Evolutionary conservation across 768 basidiomycete genomes (phyloP).

Genomic region (Gloeopeniophorella convolvens): DNA sequence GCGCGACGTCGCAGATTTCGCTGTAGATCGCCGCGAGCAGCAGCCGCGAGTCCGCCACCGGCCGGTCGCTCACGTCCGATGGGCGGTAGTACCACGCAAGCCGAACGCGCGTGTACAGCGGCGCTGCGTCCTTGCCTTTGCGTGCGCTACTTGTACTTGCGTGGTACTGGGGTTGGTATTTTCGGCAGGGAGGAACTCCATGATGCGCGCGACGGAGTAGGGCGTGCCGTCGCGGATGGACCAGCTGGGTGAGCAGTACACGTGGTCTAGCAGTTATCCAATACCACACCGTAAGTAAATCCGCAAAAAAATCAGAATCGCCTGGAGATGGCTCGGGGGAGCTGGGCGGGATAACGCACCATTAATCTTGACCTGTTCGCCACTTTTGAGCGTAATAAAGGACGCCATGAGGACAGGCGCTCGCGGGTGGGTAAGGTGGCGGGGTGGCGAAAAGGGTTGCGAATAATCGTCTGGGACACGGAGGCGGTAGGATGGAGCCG

Average conservation of each 20-base stretch:
- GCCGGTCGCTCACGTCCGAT: slow-evolving; percentile 89
- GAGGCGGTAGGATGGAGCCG: background rate
- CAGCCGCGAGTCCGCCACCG: slow-evolving; percentile 84
- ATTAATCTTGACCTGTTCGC: slow-evolving; percentile 80
- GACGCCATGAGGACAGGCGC: slow-evolving; percentile 40
- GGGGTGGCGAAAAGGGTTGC: slow-evolving; percentile 9
- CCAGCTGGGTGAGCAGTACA: slow-evolving; percentile 95
- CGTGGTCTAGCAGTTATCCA: slow-evolving; percentile 65
- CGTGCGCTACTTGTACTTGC: too few relatives aligned
- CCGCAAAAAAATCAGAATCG: slow-evolving; percentile 24
- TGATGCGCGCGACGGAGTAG: slow-evolving; percentile 92
- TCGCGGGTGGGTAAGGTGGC: slow-evolving; percentile 19
- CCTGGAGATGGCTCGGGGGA: slow-evolving; percentile 20
- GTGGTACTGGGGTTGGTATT: slow-evolving; percentile 44
- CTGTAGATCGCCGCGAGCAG: slow-evolving; percentile 95
- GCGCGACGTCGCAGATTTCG: slow-evolving; percentile 91
- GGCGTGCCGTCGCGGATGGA: slow-evolving; percentile 88
- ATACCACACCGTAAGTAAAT: background rate
- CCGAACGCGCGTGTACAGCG: slow-evolving; percentile 69
- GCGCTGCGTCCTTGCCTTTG: slow-evolving; percentile 58
- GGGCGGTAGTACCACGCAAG: slow-evolving; percentile 97
- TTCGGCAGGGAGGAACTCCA: slow-evolving; percentile 88
- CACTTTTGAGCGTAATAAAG: slow-evolving; percentile 60
- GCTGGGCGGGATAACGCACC: slow-evolving; percentile 43
- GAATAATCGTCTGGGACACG: slow-evolving; percentile 6